A percentile compares a stretch with the other conserved stretches of the same genome.
Conservation (phyloP, 306 rosid species). For the Canavalia gladiata region DNA sequence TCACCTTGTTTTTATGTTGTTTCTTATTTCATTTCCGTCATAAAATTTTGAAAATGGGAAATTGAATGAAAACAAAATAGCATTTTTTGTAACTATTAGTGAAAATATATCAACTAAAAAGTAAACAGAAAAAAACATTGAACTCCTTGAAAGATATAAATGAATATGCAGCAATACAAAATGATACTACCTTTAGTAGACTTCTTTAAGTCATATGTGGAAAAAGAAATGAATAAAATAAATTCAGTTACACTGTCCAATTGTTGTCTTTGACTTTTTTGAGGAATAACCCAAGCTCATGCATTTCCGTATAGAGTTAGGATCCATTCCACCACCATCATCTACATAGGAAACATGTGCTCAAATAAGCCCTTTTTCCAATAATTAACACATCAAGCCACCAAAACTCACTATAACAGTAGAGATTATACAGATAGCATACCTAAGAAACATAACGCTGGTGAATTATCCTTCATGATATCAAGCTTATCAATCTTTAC, state of each 20-base stretch:
- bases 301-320: slow-evolving; percentile 80
- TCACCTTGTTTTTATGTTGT: background rate
- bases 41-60: slow-evolving; percentile 15
- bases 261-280: slow-evolving; percentile 89
- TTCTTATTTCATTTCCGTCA: background rate
- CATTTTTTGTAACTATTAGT: background rate
- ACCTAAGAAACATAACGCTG: slow-evolving; percentile 87
- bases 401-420: slow-evolving; percentile 5
- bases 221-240: slow-evolving; percentile 36
- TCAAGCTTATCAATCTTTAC: slow-evolving; percentile 82
- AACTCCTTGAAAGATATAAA: slow-evolving; percentile 11
- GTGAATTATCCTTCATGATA: slow-evolving; percentile 82
- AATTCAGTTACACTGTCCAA: slow-evolving; percentile 81
- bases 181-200: background rate
- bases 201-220: slow-evolving; percentile 23
- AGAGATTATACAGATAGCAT: slow-evolving; percentile 41
- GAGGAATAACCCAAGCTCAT: slow-evolving; percentile 98
- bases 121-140: background rate
- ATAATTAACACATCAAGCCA: slow-evolving; percentile 29
- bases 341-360: slow-evolving; percentile 62
- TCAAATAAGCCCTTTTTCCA: slow-evolving; percentile 26
- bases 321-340: slow-evolving; percentile 97
- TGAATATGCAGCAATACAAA: slow-evolving; percentile 14
- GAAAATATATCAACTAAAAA: slow-evolving; percentile 14
- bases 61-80: background rate